Percentiles rank a stretch among this genome's conserved stretches.
These are phyloP conservation scores for Quercus aquifolioides DNA, from an alignment of 306 rosid species.

Conservation along the genomic window DNA sequence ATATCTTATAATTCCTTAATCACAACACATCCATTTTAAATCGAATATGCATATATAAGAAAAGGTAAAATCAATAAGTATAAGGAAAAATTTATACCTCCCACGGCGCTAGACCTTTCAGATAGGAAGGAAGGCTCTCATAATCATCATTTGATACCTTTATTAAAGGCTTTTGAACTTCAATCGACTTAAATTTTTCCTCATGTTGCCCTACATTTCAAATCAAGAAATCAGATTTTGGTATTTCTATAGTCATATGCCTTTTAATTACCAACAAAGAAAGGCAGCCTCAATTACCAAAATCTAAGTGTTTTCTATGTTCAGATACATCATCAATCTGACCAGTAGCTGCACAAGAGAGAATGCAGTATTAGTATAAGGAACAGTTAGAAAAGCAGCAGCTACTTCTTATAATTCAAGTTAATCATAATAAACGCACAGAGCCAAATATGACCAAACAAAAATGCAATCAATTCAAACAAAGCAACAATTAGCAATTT, in stretches of 20 bases:
- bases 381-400: not conserved
- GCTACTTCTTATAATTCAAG: not conserved
- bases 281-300: constrained; percentile 26
- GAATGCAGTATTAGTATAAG: not conserved
- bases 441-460: not conserved
- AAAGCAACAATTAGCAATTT: not conserved
- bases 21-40: not conserved
- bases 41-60: not conserved
- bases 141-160: constrained; percentile 55
- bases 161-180: constrained; percentile 33
- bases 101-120: constrained; percentile 84
- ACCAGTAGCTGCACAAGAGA: constrained; percentile 26
- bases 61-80: constrained; percentile 4
- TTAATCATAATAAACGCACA: not conserved
- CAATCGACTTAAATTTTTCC: constrained; percentile 29
- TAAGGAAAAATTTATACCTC: constrained; percentile 56
- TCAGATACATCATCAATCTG: constrained; percentile 28
- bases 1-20: not conserved
- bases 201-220: constrained; percentile 33
- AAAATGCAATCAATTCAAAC: not conserved
- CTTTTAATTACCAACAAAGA: not conserved
- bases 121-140: constrained; percentile 72
- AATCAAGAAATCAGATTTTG: not conserved
- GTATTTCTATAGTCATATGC: not conserved
- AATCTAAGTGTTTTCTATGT: constrained; percentile 22